Base-by-base conservation (phyloP, 495 filamentous ascomycete species). In the Penicillium desertorum region DNA sequence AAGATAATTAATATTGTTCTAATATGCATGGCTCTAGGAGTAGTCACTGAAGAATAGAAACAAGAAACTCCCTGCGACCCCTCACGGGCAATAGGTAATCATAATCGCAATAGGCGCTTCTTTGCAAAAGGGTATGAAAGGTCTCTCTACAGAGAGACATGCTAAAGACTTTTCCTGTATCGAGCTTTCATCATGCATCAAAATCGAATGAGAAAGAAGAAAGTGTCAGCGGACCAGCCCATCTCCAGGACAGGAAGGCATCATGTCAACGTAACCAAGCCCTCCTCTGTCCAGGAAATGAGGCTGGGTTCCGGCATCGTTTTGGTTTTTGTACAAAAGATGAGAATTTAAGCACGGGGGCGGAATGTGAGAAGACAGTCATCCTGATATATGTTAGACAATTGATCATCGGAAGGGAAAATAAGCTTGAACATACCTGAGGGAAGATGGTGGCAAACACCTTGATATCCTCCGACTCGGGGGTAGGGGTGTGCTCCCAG, bases 371-470 rank as follows among this genome's bases (percentile, higher is more conserved):
- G 73, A 20, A 75, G 63, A 54, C 75, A 77, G 51, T 77, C 75
- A 53, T 77, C 75, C 75, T 77, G 32, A 34, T 27, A 29, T 19
- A 50, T n/a, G 48, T 71, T 66, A 70, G 72, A 54, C 30, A 41
- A 43, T 30, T 5, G 50, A 10, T 48, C 2, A 32, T 5, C 7
- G 12, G 4, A 39, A 14, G 4, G 29, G 1, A 27, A 32, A 46
- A 42, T 10, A 41, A 16, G 42, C 58, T 19, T 66, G 22, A 45
- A 75, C 87, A 73, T 79, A 96, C 92, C 87, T 88, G 87, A 48
- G 94, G 94, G 81, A 98, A 98, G 56, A 98, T 94, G 23, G 91
- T 96, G 10, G 95, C 94, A 76, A 98, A 98, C 54, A 98, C 93
- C 81, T 96, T 92, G 73, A 98, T 98, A 69, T 95, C 86, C 76